A percentile compares a stretch with the other conserved stretches of the same genome.
Conservation (phyloP, 139 green algal genomes). For the Tetradesmus lagerheimii region DNA sequence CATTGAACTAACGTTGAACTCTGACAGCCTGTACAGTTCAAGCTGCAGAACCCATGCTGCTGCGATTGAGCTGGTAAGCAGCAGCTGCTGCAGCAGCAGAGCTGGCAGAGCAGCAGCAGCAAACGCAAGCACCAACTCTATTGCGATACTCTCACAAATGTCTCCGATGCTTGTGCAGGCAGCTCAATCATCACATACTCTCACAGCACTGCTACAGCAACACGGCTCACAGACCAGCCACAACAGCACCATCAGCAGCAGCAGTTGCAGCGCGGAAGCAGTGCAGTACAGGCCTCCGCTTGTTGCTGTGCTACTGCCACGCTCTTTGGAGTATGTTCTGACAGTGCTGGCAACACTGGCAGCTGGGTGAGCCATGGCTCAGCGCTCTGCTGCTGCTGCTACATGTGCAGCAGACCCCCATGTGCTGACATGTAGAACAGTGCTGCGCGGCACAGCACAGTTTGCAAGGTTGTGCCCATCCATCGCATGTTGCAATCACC, state of each 20-base stretch:
- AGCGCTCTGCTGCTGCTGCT: neutral
- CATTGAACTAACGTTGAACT: neutral
- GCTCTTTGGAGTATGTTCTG: constrained; percentile 4
- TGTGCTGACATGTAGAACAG: neutral
- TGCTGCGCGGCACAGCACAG: neutral
- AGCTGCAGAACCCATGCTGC: neutral
- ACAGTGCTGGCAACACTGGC: constrained; percentile 9
- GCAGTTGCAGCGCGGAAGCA: neutral
- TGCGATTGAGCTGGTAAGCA: neutral
- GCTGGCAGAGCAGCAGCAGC: too few species aligned
- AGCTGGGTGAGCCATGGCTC: constrained; percentile 12
- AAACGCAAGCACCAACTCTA: too few species aligned
- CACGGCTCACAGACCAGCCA: neutral
- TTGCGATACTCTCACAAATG: too few species aligned
- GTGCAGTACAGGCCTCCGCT: neutral
- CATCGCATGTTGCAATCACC: too few species aligned
- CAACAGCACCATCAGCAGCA: constrained; percentile 26
- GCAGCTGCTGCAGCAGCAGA: neutral
- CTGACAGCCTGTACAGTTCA: neutral
- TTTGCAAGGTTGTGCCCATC: neutral
- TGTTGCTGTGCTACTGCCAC: constrained; percentile 26
- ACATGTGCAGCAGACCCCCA: neutral
- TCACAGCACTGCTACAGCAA: neutral
- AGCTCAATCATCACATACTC: neutral
- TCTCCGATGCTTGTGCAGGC: neutral